Conservation (phyloP, 2,329 filamentous ascomycete species). For the Chrysoporthe puriensis region DNA sequence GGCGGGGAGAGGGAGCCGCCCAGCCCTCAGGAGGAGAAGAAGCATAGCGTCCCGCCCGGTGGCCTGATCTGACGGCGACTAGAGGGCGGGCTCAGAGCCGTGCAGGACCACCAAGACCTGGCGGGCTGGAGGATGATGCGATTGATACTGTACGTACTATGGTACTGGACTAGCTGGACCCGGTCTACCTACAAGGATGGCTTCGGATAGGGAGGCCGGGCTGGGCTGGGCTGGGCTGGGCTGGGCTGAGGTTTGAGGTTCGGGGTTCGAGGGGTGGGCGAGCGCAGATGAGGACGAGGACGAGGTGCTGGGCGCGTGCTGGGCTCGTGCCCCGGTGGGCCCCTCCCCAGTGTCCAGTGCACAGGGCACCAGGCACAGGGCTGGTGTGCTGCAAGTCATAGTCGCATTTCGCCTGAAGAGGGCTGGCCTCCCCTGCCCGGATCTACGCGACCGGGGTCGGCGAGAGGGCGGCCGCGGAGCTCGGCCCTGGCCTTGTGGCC, state of each 20-base stretch:
- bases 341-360: not conserved
- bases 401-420: constrained; percentile 16
- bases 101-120: not conserved
- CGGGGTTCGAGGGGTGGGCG: not conserved
- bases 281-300: not conserved
- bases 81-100: not conserved
- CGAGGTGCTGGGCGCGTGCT: too few relatives aligned
- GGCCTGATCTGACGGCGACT: not conserved
- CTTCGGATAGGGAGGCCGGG: constrained; percentile 1
- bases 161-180: too few relatives aligned
- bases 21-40: not conserved
- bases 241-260: constrained; percentile 3
- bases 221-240: not conserved
- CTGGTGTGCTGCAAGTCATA: constrained; percentile 20
- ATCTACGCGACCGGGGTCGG: not conserved
- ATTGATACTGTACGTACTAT: not conserved
- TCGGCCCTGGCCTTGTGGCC: not conserved
- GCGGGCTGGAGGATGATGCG: not conserved
- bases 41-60: not conserved
- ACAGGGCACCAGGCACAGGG: constrained; percentile 8
- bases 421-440: constrained; percentile 7
- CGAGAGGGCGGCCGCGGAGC: constrained; percentile 1
- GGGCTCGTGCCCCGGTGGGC: constrained; percentile 1
- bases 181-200: not conserved
- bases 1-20: not conserved